Evolutionary conservation across 2,329 filamentous ascomycete genomes (phyloP), one percentile per base, ranked within the genome.

Genomic region (Grosmannia huntii): DNA sequence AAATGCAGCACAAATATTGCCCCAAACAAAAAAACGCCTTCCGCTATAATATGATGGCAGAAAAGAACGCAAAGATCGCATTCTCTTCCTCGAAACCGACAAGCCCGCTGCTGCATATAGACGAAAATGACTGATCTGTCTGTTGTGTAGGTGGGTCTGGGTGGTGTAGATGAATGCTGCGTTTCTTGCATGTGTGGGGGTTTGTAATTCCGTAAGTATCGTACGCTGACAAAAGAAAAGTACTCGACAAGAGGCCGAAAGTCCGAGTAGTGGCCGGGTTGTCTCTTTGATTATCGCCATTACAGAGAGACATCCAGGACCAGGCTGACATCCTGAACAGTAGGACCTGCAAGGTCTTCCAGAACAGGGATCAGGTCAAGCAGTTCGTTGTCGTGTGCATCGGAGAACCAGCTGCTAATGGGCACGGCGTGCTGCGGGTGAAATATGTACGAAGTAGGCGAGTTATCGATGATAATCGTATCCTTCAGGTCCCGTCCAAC

Each of bases 371-470:
- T 97, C 66, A 99, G 78, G 71, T 99, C 94, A 68, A 99, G 80
- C 62, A 99, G 81, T 79, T 99, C 94, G 74, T 99, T 99, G 76
- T 99, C 94, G 73, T 99, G 94, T 62, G 94, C 94, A 74, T 99
- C 94, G 64, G 91, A 96, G 76, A 99, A 99, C 94, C 94, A 99
- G 79, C 92, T 97, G 81, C 91, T 96, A 75, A 99, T 99, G 28
- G 94, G 94, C 55, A 99, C 92, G 61, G 94, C 94, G 71, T 99
- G 94, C 76, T 99, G 92, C 27, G 94, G 94, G 70, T 99, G 94
- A 81, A 99, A 99, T 67, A 99, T 97, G 76, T 99, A 99, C 14
- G 92, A 97, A 5, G 94, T 99, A 2, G 94, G 94, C 53, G 94
- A 97, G 74, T 99, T 99, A 76, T 99, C 94, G 68, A 99, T 99